Evolutionary conservation across 2,329 filamentous ascomycete genomes (phyloP).

Genomic region (Claviceps arundinis): DNA sequence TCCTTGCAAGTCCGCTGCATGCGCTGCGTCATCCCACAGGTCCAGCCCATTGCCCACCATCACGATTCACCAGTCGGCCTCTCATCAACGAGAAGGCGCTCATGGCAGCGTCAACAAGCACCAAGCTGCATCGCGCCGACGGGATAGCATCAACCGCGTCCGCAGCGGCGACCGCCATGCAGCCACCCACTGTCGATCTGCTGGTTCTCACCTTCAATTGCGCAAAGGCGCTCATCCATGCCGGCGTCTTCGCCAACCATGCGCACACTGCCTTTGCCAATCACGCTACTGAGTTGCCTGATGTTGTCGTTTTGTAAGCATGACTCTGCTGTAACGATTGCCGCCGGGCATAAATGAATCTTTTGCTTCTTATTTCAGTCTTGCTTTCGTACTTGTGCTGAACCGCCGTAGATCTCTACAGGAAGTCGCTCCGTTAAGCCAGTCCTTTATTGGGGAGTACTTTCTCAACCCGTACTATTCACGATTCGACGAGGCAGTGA

Average conservation of each 20-base stretch:
- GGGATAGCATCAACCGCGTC: background rate
- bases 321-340: background rate
- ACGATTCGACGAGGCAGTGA: constrained; percentile 57
- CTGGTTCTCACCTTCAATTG: constrained; percentile 88
- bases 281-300: constrained; percentile 33
- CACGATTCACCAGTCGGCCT: too few relatives aligned
- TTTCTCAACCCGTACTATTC: constrained; percentile 65
- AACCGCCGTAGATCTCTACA: constrained; percentile 54
- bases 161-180: constrained; percentile 13
- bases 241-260: constrained; percentile 56
- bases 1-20: too few relatives aligned
- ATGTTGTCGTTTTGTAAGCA: constrained; percentile 42
- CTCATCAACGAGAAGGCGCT: too few relatives aligned
- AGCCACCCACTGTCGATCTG: constrained; percentile 44
- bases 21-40: too few relatives aligned
- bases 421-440: constrained; percentile 74
- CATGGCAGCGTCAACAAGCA: background rate
- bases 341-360: too few relatives aligned
- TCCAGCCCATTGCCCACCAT: too few relatives aligned
- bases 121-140: constrained; percentile 1
- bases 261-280: constrained; percentile 47
- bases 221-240: constrained; percentile 56
- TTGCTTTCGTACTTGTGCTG: background rate
- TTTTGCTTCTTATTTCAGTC: background rate
- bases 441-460: constrained; percentile 74